phyloP scores from a whole-genome alignment of 345 rosid species.

The Anacardium occidentale region DNA sequence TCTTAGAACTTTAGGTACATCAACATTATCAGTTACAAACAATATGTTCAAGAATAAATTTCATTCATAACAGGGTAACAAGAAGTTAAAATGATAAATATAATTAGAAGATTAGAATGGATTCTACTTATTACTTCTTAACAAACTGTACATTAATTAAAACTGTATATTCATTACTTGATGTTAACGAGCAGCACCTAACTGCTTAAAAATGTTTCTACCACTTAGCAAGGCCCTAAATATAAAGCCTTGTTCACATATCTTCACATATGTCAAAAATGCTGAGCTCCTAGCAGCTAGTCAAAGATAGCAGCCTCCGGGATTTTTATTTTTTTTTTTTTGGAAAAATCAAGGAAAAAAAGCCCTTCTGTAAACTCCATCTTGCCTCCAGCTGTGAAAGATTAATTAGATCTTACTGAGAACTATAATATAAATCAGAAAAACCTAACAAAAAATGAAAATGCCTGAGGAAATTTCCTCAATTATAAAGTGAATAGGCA shows the following conservation, averaged over 20 bases:
- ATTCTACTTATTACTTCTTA: not conserved
- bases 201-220: not conserved
- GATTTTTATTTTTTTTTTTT: too few relatives aligned
- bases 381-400: not conserved
- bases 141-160: not conserved
- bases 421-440: not conserved
- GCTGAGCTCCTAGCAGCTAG: not conserved
- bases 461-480: too few relatives aligned
- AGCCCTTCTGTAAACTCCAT: not conserved
- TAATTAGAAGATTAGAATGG: not conserved
- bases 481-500: too few relatives aligned
- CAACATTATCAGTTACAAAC: not conserved
- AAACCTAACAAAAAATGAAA: too few relatives aligned
- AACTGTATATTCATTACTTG: not conserved
- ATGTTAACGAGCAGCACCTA: not conserved
- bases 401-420: not conserved
- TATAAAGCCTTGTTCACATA: not conserved
- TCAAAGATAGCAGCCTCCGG: not conserved
- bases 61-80: not conserved
- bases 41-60: slow-evolving; percentile 1
- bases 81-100: not conserved
- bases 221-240: not conserved
- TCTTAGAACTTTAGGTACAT: slow-evolving; percentile 22
- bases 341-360: not conserved
- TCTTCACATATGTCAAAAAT: slow-evolving; percentile 1